Percentiles rank a stretch among this genome's conserved stretches.
These are phyloP conservation scores for Clavispora asparagi DNA, from an alignment of 805 yeast genomes.

Conservation along the genomic window DNA sequence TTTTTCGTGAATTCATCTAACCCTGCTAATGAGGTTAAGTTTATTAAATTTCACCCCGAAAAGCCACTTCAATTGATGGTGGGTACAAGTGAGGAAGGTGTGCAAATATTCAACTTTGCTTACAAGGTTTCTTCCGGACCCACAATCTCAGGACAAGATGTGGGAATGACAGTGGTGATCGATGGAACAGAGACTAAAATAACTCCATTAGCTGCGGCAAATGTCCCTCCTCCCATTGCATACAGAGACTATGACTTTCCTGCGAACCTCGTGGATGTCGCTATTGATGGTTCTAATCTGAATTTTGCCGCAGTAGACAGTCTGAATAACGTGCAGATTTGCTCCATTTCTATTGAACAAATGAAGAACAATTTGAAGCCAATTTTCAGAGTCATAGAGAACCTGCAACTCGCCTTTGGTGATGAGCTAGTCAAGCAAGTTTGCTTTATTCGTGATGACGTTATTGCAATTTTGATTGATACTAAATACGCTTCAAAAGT, in stretches of 20 bases:
- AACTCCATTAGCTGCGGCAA: constrained; percentile 81
- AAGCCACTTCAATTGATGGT: constrained; percentile 72
- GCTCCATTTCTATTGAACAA: constrained; percentile 44
- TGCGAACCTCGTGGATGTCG: constrained; percentile 55
- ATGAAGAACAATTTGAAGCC: constrained; percentile 49
- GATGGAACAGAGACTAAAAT: constrained; percentile 70
- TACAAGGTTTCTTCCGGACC: constrained; percentile 65
- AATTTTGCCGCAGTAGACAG: constrained; percentile 54
- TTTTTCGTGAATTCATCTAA: constrained; percentile 31
- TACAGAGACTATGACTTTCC: constrained; percentile 56
- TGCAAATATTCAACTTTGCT: constrained; percentile 67
- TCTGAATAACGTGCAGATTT: constrained; percentile 20
- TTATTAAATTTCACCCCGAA: constrained; percentile 82
- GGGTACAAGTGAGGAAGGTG: constrained; percentile 41
- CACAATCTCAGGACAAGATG: constrained; percentile 57
- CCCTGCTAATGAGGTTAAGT: constrained; percentile 27
- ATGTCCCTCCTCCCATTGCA: constrained; percentile 92
- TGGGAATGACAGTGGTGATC: constrained; percentile 74
- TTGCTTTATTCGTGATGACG: constrained; percentile 47
- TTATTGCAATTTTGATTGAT: constrained; percentile 58
- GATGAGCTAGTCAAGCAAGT: constrained; percentile 58
- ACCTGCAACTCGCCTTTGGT: constrained; percentile 24
- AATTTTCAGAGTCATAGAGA: constrained; percentile 24
- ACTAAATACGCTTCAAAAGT: constrained; percentile 46
- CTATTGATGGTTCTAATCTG: constrained; percentile 58